Base-by-base conservation (phyloP, 2,329 filamentous ascomycete species). In the Sporothrix inflata region DNA sequence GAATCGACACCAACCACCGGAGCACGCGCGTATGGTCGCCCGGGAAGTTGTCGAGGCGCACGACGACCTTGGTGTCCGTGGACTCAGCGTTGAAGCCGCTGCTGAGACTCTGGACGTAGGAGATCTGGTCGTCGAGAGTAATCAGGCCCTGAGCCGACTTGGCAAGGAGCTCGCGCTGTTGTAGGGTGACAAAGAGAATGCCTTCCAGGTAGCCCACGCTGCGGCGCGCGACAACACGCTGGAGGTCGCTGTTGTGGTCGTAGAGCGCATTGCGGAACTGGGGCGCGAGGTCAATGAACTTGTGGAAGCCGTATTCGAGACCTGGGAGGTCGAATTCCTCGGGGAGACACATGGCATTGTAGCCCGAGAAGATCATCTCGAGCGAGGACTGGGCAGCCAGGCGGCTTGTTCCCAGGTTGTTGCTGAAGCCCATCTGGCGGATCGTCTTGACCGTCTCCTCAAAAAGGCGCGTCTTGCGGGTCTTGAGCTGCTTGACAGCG, bases 151-250 rank as follows among this genome's bases (percentile, higher is more conserved):
- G 16, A 6, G 72, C 67, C 2, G 73, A 71, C 14, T 51, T 53
- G 55, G 83, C 81, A 45, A 91, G 81, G 6, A 82, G 80, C 63
- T 79, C 80, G 73, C 91, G 85, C 79, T 94, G 92, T 3, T 83
- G 81, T 14, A 93, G 78, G 0, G 88, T 79, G n/a, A 89, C 82
- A 73, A 91, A 86, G 40, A 98, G 83, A 73, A 98, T 86, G 34
- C 94, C 94, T 79, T 99, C 96, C n/a, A 98, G 84, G 75, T 93
- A 93, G 0, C 94, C 94, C 66, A 92, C 87, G 79, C 94, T 94
- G 78, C 94, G 88, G 55, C 88, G 86, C 8, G 96, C 87, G 76
- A 98, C 94, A 9, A 93, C 91, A 55, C 90, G 87, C 60, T 92
- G 97, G 51, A 99, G 83, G 75, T 99, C 97, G 49, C 93, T 91